Evolutionary conservation across 2,329 filamentous ascomycete genomes (phyloP), one percentile per base, ranked within the genome.

Genomic region (Gliomastix tumulicola): DNA sequence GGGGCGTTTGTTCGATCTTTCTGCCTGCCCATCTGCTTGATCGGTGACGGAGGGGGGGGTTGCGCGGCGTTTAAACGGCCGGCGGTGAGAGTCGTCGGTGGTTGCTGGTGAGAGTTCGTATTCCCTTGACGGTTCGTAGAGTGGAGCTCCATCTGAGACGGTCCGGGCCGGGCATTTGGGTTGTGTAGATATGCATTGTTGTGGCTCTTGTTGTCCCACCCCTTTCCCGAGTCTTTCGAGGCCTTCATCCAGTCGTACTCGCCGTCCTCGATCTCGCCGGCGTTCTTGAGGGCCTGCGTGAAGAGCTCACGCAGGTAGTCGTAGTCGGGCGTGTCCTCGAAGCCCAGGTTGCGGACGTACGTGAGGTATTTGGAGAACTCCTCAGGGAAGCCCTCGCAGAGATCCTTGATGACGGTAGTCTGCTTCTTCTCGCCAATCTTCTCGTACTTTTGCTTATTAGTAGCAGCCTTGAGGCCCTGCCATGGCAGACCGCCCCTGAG

Each of bases 371-470:
- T 94, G 71, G 84, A 94, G 63, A 98, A 94, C 65, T 98, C 89
- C 59, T 95, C 87, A 47, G 92, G 90, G 65, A 94, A 97, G 35
- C 88, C 84, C 50, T 96, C 89, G 59, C 90, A 97, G 13, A 98
- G 78, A 53, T 98, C 92, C 69, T 96, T 95, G 68, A 98, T 94
- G 6, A 79, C 78, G 17, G 92, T 97, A 0, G 90, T 96, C 69
- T 97, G 92, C 72, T 98, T 98, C 83, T 98, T 97, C 73, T 98
- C 90, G 32, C 92, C 92, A 63, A 98, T 98, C 76, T 97, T 97
- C 68, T 98, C 92, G 60, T 98, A 98, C 69, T 98, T 98, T 60
- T 98, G 92, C 78, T 98, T 83, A 62, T 84, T 84, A 32, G 80
- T 84, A 21, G 79, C 80, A 57, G 80, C 79, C 66, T 84, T 84